phyloP scores from a whole-genome alignment of 371 early-diverging fungal species.

The Encephalitozoon romaleae region DNA sequence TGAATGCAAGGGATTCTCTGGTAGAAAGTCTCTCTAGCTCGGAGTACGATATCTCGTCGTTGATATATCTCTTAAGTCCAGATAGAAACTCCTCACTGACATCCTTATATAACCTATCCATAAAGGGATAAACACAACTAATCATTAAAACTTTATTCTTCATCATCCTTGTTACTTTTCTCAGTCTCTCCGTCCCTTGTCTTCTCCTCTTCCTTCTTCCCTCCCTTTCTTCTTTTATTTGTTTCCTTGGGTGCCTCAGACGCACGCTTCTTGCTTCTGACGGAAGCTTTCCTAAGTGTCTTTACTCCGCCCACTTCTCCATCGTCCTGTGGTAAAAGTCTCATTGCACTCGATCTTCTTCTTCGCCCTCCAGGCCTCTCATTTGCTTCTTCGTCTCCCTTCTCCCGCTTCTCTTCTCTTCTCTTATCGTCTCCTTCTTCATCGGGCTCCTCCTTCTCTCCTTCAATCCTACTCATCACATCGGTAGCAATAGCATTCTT shows the following conservation, averaged over 20 bases:
- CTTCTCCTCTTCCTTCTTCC: constrained; percentile 2
- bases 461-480: background rate
- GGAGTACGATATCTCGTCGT: background rate
- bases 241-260: background rate
- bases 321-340: background rate
- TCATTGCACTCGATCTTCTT: background rate
- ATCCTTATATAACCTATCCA: constrained; percentile 21
- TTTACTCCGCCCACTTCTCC: background rate
- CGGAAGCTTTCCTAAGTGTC: background rate
- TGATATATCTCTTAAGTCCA: background rate
- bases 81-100: constrained; percentile 1
- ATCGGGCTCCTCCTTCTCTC: background rate
- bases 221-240: background rate
- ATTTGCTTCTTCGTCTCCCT: background rate
- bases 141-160: constrained; percentile 15
- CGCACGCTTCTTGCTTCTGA: background rate
- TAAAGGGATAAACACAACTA: background rate
- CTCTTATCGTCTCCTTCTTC: background rate
- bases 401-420: background rate
- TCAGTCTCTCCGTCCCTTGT: background rate
- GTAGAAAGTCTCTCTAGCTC: background rate
- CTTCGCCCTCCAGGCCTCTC: background rate
- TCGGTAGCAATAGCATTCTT: background rate
- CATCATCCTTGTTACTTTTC: background rate
- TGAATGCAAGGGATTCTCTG: background rate